Base-by-base conservation (phyloP, 2,329 filamentous ascomycete species). In the Balansia obtecta region DNA sequence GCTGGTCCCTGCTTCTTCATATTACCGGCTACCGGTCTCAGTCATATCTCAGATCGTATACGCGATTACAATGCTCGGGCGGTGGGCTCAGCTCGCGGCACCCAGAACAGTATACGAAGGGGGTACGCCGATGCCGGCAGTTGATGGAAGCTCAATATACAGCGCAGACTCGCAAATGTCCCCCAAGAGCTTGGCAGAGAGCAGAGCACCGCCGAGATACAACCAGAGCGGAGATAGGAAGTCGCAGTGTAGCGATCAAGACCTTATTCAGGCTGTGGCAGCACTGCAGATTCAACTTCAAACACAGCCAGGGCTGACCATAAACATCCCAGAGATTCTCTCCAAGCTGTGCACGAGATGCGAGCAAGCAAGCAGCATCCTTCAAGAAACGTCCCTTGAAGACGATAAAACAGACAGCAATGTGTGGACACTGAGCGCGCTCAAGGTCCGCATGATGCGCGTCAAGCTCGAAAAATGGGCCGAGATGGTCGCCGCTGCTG, bases 61-160 rank as follows among this genome's bases (percentile, higher is more conserved):
- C 48, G 70, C 68, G n/a, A 60, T 75, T 41, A 72, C 67, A 4
- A 74, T 76, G 67, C 64, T 77, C 0, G 68, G 71, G 1, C 67
- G 74, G 7, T 77, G 74, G 74, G 69, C 71, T 5, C 74, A 73
- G 42, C 63, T 76, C 0, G 63, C 71, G 0, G 67, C 66, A 0
- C 68, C 68, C 0, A 66, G 66, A 20, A 59, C 61, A 0, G 52
- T 66, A 40, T 61, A 57, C 13, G 55, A 54, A 10, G 53, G 57
- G 0, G 53, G 53, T 5, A 56, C 56, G 4, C 52, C 60, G 0
- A 63, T 64, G 59, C 61, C 62, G 0, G 42, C 46, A 6, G 58
- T 62, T 34, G 54, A 55, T 1, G 60, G 57, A 8, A 56, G 55
- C 13, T 50, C 56, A 1, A 46, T 56, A 0, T 61, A 59, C 8